A percentile compares a stretch with the other conserved stretches of the same genome.
These are phyloP conservation scores for Fusarium solani-melongenae DNA, from an alignment of 2,329 filamentous ascomycete genomes.

Conservation along the genomic window DNA sequence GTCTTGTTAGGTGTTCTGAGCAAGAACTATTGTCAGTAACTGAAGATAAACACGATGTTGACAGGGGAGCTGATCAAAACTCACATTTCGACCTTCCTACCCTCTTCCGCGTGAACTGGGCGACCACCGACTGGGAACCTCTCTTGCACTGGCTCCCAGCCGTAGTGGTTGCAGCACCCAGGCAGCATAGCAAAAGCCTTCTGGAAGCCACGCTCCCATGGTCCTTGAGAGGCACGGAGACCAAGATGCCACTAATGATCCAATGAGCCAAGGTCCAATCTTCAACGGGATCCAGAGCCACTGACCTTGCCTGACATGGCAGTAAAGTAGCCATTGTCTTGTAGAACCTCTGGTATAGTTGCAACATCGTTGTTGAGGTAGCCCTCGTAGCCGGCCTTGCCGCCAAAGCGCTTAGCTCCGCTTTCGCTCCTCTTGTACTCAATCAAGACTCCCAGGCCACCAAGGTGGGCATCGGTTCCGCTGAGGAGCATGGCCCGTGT, in stretches of 20 bases:
- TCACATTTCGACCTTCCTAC: conserved; percentile 12
- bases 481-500: conserved; percentile 73
- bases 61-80: neutral
- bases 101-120: conserved; percentile 5
- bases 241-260: conserved; percentile 42
- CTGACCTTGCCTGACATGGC: conserved; percentile 70
- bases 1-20: conserved; percentile 41
- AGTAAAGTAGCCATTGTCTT: conserved; percentile 66
- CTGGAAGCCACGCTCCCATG: conserved; percentile 60
- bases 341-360: conserved; percentile 63
- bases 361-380: conserved; percentile 67
- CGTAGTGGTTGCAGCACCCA: conserved; percentile 64
- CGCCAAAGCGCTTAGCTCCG: neutral
- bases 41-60: neutral
- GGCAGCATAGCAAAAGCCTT: conserved; percentile 69
- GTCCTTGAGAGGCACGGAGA: conserved; percentile 5
- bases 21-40: neutral
- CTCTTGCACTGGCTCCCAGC: conserved; percentile 32
- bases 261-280: neutral
- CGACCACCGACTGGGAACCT: conserved; percentile 2
- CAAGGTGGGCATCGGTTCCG: conserved; percentile 55
- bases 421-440: conserved; percentile 50
- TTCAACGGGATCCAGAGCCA: conserved; percentile 36
- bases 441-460: conserved; percentile 50
- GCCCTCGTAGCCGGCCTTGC: conserved; percentile 54